Conservation (phyloP, 2,329 filamentous ascomycete genomes). For the Neurospora sp. region DNA sequence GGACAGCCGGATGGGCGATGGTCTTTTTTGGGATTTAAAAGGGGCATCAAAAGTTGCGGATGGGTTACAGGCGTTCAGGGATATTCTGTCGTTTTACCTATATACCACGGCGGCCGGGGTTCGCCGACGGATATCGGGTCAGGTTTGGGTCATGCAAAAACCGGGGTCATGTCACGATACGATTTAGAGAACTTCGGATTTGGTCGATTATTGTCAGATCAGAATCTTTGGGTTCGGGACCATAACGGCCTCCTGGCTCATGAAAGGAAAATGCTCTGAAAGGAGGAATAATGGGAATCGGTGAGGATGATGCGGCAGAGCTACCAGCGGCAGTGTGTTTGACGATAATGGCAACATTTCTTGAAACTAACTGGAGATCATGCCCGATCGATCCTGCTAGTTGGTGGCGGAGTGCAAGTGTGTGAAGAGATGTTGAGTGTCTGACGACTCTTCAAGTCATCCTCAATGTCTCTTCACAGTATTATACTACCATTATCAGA, state of each 20-base stretch:
- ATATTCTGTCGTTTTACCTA: not conserved
- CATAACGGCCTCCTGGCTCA: not conserved
- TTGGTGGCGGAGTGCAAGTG: not conserved
- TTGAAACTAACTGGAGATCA: not conserved
- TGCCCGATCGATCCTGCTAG: not conserved
- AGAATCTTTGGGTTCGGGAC: not conserved
- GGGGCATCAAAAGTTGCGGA: not conserved
- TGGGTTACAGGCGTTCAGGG: not conserved
- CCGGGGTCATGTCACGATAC: not conserved
- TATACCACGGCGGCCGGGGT: not conserved
- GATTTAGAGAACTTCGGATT: not conserved
- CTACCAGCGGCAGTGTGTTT: not conserved
- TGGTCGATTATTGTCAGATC: not conserved
- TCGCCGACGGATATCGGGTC: not conserved
- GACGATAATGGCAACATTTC: not conserved
- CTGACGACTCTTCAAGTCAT: not conserved
- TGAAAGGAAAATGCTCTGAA: not conserved
- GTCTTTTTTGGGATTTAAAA: not conserved
- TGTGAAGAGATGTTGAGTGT: not conserved
- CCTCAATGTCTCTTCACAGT: not conserved
- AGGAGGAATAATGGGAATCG: not conserved
- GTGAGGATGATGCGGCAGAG: not conserved
- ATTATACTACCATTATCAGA: not conserved
- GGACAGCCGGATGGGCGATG: not conserved
- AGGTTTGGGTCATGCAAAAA: not conserved